Percentiles rank a stretch among this genome's conserved stretches.
These are phyloP conservation scores for Aspergillus fumigatiaffinis DNA, from an alignment of 2,329 filamentous ascomycete genomes.

Conservation along the genomic window DNA sequence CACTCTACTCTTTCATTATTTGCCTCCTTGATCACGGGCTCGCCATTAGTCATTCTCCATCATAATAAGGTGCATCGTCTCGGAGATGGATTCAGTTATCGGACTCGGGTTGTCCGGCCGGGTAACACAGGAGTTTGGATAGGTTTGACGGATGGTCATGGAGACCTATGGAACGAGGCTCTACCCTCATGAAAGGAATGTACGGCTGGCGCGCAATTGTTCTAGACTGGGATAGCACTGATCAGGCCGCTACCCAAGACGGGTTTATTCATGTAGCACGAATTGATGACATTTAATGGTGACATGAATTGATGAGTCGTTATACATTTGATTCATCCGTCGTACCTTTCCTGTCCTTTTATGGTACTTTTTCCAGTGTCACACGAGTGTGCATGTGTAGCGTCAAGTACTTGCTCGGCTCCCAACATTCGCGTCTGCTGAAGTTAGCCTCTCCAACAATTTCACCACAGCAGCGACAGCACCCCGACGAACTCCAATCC, in stretches of 20 bases:
- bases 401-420: too few species aligned
- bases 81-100: too few species aligned
- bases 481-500: background rate
- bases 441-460: too few species aligned
- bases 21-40: background rate
- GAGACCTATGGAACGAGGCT: too few species aligned
- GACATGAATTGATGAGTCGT: background rate
- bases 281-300: background rate
- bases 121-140: too few species aligned
- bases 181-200: background rate
- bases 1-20: background rate
- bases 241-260: background rate
- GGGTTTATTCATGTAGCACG: background rate
- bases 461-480: too few species aligned
- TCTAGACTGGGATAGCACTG: background rate
- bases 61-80: background rate
- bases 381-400: too few species aligned
- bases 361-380: too few species aligned
- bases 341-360: background rate
- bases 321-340: background rate
- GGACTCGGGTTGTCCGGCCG: background rate
- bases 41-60: background rate
- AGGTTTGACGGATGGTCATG: too few species aligned
- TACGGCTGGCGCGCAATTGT: background rate
- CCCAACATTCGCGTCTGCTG: too few species aligned